Evolutionary conservation across 2,329 filamentous ascomycete genomes (phyloP).

Genomic region (Apiospora aurea): DNA sequence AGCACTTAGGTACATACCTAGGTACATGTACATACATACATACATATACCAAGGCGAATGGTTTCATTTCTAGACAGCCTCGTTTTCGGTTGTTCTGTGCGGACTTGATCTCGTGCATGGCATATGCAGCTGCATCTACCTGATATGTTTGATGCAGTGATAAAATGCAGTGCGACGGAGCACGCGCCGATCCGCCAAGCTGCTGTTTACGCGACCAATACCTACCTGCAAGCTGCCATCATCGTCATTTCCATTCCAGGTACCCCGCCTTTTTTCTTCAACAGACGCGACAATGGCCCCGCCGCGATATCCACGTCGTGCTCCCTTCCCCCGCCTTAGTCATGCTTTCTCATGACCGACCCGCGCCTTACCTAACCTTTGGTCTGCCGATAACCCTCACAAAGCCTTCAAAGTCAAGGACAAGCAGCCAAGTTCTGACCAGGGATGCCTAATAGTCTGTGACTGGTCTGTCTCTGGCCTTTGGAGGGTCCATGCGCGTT

Average conservation of each 20-base stretch:
- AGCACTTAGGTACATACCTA: too few relatives aligned
- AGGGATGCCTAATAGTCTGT: background rate
- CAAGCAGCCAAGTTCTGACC: background rate
- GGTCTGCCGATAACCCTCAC: background rate
- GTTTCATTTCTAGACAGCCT: background rate
- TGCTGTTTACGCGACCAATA: background rate
- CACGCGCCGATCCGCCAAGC: background rate
- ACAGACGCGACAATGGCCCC: background rate
- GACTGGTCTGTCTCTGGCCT: background rate
- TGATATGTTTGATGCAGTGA: background rate
- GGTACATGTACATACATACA: too few relatives aligned
- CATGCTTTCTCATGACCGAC: conserved; percentile 23
- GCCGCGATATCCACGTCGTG: background rate
- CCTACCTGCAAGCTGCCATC: background rate
- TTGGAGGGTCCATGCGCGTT: background rate
- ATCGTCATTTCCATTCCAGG: background rate
- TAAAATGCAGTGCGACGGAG: background rate
- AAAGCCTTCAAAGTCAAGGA: background rate
- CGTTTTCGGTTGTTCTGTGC: too few relatives aligned
- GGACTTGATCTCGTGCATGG: too few relatives aligned
- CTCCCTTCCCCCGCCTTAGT: conserved; percentile 16
- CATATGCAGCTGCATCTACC: too few relatives aligned
- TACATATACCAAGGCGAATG: too few relatives aligned
- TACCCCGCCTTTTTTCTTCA: conserved; percentile 4
- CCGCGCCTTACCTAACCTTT: conserved; percentile 7